Conservation (phyloP, 163 green algal genomes). For the Trebouxiophyceae sp. region DNA sequence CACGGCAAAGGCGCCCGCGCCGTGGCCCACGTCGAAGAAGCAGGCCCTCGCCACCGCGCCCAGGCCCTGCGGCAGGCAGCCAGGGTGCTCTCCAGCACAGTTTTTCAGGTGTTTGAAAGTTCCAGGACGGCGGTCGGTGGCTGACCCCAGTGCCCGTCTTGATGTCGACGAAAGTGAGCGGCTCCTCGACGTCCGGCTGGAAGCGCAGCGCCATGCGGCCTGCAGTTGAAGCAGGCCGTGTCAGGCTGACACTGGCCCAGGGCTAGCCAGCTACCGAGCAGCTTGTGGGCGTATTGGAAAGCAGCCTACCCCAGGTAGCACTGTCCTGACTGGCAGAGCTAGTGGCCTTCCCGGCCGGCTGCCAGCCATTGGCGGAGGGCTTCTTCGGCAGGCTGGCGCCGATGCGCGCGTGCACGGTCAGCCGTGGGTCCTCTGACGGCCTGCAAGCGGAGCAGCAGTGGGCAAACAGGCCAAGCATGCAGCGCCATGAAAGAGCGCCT, state of each 20-base stretch:
- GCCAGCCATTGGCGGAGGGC: neutral
- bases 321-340: too few relatives aligned
- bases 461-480: neutral
- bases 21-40: conserved; percentile 21
- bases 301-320: too few relatives aligned
- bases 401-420: conserved; percentile 31
- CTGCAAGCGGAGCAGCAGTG: conserved; percentile 15
- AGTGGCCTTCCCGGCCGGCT: too few relatives aligned
- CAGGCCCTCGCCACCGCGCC: conserved; percentile 27
- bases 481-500: neutral
- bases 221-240: too few relatives aligned
- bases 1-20: conserved; percentile 20
- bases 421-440: conserved; percentile 31
- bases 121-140: neutral
- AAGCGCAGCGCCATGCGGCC: conserved; percentile 34
- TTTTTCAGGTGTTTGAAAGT: too few relatives aligned
- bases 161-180: conserved; percentile 39
- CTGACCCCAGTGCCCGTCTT: conserved; percentile 16
- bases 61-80: neutral
- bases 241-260: too few relatives aligned
- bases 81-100: too few relatives aligned
- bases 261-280: too few relatives aligned
- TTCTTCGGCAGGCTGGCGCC: conserved; percentile 2
- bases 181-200: conserved; percentile 21
- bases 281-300: too few relatives aligned